These are phyloP conservation scores for Coleophoma eucalyptorum DNA, from an alignment of 2,329 filamentous ascomycete genomes.

Conservation along the genomic window DNA sequence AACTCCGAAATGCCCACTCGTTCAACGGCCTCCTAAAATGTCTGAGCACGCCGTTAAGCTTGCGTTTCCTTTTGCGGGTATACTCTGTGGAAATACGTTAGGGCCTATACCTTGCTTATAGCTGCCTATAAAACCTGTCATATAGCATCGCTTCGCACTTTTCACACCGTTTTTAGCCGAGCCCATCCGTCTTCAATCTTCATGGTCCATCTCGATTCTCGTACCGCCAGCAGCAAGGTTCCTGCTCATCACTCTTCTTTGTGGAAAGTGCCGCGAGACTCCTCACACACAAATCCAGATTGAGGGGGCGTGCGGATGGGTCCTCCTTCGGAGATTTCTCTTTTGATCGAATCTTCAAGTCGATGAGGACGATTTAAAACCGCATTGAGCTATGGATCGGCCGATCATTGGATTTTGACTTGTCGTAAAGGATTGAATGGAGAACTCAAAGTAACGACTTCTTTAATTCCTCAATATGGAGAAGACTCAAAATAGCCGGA, in stretches of 20 bases:
- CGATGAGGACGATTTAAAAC: not conserved
- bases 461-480: not conserved
- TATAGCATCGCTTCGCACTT: not conserved
- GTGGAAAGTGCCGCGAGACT: not conserved
- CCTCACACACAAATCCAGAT: not conserved
- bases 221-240: not conserved
- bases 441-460: not conserved
- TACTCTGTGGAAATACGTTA: not conserved
- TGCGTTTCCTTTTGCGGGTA: not conserved
- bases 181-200: not conserved
- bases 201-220: not conserved
- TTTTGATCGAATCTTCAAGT: conserved; percentile 1
- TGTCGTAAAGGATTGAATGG: not conserved
- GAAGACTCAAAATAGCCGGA: not conserved
- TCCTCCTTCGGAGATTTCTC: conserved; percentile 1
- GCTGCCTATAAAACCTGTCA: not conserved
- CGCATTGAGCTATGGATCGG: not conserved
- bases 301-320: not conserved
- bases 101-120: not conserved
- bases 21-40: not conserved
- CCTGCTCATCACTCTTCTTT: not conserved
- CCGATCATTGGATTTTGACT: not conserved
- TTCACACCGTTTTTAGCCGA: not conserved
- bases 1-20: not conserved
- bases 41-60: not conserved